Evolutionary conservation across 1,284 basidiomycete species (phyloP).

Genomic region (Vanrija humicola): DNA sequence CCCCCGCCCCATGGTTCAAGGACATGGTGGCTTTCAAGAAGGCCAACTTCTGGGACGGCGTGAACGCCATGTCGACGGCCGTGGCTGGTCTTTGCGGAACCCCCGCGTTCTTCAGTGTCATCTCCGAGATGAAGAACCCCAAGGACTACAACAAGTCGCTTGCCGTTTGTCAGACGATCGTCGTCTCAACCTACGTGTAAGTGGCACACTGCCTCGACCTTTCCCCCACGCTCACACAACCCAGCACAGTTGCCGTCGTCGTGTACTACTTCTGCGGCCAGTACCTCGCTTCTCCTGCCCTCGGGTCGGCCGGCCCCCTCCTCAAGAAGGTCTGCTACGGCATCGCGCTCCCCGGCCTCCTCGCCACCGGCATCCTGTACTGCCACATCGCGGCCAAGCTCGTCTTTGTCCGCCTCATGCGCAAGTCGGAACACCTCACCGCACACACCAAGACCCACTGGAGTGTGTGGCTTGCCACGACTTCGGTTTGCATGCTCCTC

Average conservation of each 20-base stretch:
- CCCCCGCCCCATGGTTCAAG: constrained; percentile 30
- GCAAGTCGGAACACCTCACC: constrained; percentile 58
- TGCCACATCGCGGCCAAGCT: constrained; percentile 55
- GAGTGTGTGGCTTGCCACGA: constrained; percentile 51
- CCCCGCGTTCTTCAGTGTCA: constrained; percentile 33
- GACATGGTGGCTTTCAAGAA: constrained; percentile 12
- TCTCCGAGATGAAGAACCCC: constrained; percentile 41
- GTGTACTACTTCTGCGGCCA: constrained; percentile 14
- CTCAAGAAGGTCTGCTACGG: constrained; percentile 44
- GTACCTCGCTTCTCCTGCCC: constrained; percentile 28
- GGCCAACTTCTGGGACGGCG: constrained; percentile 28
- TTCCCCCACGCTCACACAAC: not conserved
- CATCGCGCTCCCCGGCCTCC: constrained; percentile 37
- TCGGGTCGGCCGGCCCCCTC: constrained; percentile 42
- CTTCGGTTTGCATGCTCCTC: not conserved
- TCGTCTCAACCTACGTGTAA: constrained; percentile 17
- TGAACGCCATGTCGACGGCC: constrained; percentile 17
- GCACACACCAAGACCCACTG: constrained; percentile 59
- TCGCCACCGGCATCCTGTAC: constrained; percentile 33
- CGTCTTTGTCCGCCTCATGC: constrained; percentile 60
- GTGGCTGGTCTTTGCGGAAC: constrained; percentile 11
- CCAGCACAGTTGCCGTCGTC: constrained; percentile 2
- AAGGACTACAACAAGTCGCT: constrained; percentile 26
- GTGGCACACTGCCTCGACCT: not conserved
- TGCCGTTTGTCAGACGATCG: constrained; percentile 26